These are phyloP conservation scores for Elaphomyces granulatus DNA, from an alignment of 495 filamentous ascomycete species.

Conservation along the genomic window DNA sequence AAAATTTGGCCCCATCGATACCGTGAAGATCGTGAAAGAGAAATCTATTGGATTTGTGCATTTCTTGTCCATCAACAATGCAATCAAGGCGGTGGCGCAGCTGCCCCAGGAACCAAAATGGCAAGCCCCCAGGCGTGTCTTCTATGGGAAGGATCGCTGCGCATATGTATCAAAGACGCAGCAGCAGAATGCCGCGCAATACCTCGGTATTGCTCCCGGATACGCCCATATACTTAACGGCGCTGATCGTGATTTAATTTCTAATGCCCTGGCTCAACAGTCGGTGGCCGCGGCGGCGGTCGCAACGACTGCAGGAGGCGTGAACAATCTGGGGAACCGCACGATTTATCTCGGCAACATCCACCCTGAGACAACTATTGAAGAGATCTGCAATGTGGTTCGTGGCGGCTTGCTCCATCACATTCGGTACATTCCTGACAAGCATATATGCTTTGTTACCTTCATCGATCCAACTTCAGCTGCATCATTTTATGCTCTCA, in stretches of 20 bases:
- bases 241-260: slow-evolving; percentile 90
- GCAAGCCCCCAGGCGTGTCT: slow-evolving; percentile 88
- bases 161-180: slow-evolving; percentile 99
- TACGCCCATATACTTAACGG: slow-evolving; percentile 93
- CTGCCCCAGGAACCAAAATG: slow-evolving; percentile 93
- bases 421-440: slow-evolving; percentile 97
- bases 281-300: slow-evolving; percentile 95
- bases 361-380: slow-evolving; percentile 94
- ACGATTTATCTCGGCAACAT: slow-evolving; percentile 98
- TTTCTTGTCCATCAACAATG: slow-evolving; percentile 93
- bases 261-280: slow-evolving; percentile 89
- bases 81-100: slow-evolving; percentile 97
- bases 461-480: slow-evolving; percentile 98
- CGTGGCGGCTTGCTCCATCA: slow-evolving; percentile 88
- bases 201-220: slow-evolving; percentile 93
- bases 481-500: slow-evolving; percentile 93
- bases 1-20: slow-evolving; percentile 94
- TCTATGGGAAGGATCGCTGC: slow-evolving; percentile 96
- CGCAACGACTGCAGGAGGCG: slow-evolving; percentile 87
- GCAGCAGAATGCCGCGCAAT: slow-evolving; percentile 97
- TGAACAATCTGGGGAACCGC: slow-evolving; percentile 92
- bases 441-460: slow-evolving; percentile 99
- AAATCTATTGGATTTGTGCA: slow-evolving; percentile 98
- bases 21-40: slow-evolving; percentile 93
- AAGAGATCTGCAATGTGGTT: slow-evolving; percentile 97